Evolutionary conservation across 2,329 filamentous ascomycete genomes (phyloP), one percentile per base, ranked within the genome.

Genomic region (Akanthomyces uredinophilus): DNA sequence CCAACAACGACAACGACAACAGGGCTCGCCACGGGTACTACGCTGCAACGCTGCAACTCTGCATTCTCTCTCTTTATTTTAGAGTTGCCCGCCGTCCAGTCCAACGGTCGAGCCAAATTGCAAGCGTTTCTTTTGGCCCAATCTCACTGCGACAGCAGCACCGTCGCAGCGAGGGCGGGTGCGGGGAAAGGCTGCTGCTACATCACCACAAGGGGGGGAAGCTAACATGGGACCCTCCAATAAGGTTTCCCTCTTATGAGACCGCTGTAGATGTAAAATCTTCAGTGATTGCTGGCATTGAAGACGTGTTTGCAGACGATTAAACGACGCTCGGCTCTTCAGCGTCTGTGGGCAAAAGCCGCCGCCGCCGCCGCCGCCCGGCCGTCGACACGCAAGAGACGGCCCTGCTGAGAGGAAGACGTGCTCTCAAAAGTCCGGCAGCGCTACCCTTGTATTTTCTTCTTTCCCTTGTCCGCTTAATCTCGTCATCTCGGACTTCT

Each of bases 401-500:
- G 1, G 6, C 14, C 20, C 29, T 39, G 55, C 8, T 32, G 18
- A 29, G 18, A 7, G 35, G n/a, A 37, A 10, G 39, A 41, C 44
- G 44, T 27, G 55, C 43, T 57, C 29, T 4, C n/a, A 32, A 35
- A 37, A 39, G n/a, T 20, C 24, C 2, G 39, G 43, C n/a, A 37
- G 18, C n/a, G 20, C 18, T n/a, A 37, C 41, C n/a, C n/a, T n/a
- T n/a, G n/a, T n/a, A n/a, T 29, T 27, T 29, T 11, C 32, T 11
- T 8, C 7, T 35, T 41, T 27, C n/a, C 32, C 32, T 11, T 5
- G 32, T 35, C 18, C n/a, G n/a, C n/a, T n/a, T n/a, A 52, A 44
- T 60, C 57, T 60, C 57, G 57, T 60, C 49, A 60, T 60, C 57
- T 59, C 35, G 37, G 37, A 35, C 10, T 35, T 60, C 47, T 50